Base-by-base conservation (phyloP, 441 rosid species). In the Pelargonium fulgidum region DNA sequence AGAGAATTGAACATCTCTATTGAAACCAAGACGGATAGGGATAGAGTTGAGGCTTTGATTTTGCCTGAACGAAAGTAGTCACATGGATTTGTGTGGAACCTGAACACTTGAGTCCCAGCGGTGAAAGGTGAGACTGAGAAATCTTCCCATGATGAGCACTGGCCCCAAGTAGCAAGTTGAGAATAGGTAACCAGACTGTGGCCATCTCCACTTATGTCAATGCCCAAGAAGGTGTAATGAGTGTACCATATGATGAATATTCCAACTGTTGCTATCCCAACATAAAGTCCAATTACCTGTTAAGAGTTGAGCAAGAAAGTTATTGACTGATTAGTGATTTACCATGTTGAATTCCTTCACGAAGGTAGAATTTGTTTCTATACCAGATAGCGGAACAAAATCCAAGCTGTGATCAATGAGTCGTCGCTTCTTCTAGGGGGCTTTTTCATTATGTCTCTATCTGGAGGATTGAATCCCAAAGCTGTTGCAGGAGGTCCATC, bases 1-100 rank as follows among this genome's bases (percentile, higher is more conserved):
- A 93, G 83, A 16, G 98, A 93, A 66, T 93, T 93, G 87, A 93
- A 91, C 98, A 93, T 93, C 82, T 93, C 98, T 12, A 93, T 93
- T 24, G 97, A 87, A 44, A 93, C 98, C 85, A 93, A 75, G 5
- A 93, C 97, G 0, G 98, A 84, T 52, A 93, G 96, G 72, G 97
- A 91, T 56, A 91, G 95, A 0, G 96, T 93, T 0, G 91, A 85
- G 2, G 97, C 98, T 75, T 93, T 93, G 73, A 91, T 85, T 76
- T 93, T 93, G 20, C 98, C 98, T 0, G 73, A 54, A 0, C 72
- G 85, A 81, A 93, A 93, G 72, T 93, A 93, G 0, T 91, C 95
- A 11, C 98, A 91, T 0, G 97, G 95, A 64, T 89, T 83, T 16
- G 61, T 16, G 61, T 54, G 3, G 24, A 54, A 54, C 20, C 11